These are phyloP conservation scores for Syzygium oleosum DNA, from an alignment of 345 rosid genomes.

Conservation along the genomic window DNA sequence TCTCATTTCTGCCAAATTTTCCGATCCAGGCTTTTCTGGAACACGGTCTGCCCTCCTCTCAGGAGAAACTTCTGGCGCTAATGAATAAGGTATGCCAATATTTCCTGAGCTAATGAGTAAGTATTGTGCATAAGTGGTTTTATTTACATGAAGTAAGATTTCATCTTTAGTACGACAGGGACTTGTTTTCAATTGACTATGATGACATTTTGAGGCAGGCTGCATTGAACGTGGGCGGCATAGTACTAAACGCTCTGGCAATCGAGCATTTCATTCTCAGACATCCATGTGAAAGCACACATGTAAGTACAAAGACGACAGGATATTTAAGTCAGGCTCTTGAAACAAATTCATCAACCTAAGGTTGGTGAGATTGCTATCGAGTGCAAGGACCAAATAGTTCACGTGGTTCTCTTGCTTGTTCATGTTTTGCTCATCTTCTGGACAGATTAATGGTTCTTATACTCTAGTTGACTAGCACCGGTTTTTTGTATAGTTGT, in stretches of 20 bases:
- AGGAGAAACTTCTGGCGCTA: conserved; percentile 59
- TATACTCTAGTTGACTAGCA: background rate
- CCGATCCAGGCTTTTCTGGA: conserved; percentile 70
- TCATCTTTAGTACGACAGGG: background rate
- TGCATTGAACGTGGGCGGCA: conserved; percentile 76
- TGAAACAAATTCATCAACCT: background rate
- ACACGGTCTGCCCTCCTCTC: conserved; percentile 76
- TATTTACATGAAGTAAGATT: background rate
- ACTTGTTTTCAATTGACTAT: background rate
- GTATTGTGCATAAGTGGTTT: background rate
- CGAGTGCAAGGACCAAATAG: conserved; percentile 8
- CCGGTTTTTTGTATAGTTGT: background rate
- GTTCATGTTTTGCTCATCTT: background rate
- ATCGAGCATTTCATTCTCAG: conserved; percentile 89
- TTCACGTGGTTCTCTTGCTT: background rate
- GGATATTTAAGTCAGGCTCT: background rate
- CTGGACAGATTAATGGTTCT: background rate
- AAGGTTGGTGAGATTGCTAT: background rate
- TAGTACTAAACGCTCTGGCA: conserved; percentile 81
- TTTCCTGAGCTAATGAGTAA: background rate
- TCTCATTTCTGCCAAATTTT: background rate
- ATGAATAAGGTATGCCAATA: conserved; percentile 65
- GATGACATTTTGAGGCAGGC: conserved; percentile 32
- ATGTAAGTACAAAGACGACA: conserved; percentile 31
- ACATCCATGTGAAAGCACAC: conserved; percentile 56